These are phyloP conservation scores for Monosporascus sp. DNA, from an alignment of 2,329 filamentous ascomycete genomes.

Conservation along the genomic window DNA sequence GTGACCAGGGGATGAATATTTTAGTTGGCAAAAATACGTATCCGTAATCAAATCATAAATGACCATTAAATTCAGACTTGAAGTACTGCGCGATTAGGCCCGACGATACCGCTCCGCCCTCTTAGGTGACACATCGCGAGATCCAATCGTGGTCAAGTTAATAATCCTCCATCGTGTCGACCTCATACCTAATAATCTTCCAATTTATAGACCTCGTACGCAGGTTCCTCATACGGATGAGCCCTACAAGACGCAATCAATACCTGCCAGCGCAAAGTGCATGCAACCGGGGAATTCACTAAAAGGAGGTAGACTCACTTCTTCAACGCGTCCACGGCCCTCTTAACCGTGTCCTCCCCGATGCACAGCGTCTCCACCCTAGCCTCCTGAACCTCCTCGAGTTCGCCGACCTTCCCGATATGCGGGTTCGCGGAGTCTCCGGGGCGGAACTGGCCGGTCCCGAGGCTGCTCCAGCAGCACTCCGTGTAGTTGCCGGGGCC, in stretches of 20 bases:
- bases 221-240: constrained; percentile 49
- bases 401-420: constrained; percentile 51
- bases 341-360: constrained; percentile 50
- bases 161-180: no score
- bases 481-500: constrained; percentile 49
- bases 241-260: constrained; percentile 24
- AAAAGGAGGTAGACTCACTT: constrained; percentile 38
- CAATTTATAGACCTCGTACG: constrained; percentile 43
- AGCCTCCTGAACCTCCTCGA: constrained; percentile 57
- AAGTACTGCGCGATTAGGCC: no score
- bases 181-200: constrained; percentile 33
- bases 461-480: constrained; percentile 45
- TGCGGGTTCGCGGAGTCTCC: constrained; percentile 56
- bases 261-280: not conserved
- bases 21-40: no score
- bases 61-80: no score
- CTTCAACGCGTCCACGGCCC: constrained; percentile 60
- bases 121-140: no score
- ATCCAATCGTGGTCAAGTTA: no score
- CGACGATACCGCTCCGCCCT: no score
- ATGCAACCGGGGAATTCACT: not conserved
- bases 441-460: constrained; percentile 62
- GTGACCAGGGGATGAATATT: no score
- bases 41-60: no score
- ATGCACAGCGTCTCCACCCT: constrained; percentile 59